phyloP scores from a whole-genome alignment of 441 rosid species.

The Erysimum cheiri region DNA sequence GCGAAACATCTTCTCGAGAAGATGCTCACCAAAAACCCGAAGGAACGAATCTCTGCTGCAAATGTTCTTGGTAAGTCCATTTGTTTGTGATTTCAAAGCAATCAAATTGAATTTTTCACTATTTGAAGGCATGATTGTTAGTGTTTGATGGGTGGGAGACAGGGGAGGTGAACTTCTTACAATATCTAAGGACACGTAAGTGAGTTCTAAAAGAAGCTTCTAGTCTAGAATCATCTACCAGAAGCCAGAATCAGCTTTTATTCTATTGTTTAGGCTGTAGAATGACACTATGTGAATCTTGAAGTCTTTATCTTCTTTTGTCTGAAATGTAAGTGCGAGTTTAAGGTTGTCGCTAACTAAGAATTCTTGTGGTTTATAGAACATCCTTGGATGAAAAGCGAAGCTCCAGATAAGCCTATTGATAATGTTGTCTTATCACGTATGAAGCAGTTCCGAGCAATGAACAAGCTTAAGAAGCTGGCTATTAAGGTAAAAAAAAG shows the following conservation, averaged over 20 bases:
- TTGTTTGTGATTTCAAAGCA: background rate
- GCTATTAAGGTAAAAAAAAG: constrained; percentile 67
- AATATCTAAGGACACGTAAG: too few relatives aligned
- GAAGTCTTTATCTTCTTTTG: background rate
- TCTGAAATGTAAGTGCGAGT: background rate
- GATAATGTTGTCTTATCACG: constrained; percentile 79
- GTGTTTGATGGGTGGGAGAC: background rate
- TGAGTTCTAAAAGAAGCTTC: too few relatives aligned
- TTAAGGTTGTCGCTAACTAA: constrained; percentile 5
- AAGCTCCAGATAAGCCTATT: constrained; percentile 79
- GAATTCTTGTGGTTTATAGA: constrained; percentile 51
- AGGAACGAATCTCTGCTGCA: constrained; percentile 71
- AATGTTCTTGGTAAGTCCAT: constrained; percentile 75
- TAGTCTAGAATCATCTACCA: too few relatives aligned
- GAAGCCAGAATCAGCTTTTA: too few relatives aligned
- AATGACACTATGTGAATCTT: too few relatives aligned
- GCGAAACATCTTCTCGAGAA: constrained; percentile 85
- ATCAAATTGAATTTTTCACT: background rate
- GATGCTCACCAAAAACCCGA: constrained; percentile 77
- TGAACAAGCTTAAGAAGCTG: constrained; percentile 84
- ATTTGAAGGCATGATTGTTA: background rate
- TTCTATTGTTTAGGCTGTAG: too few relatives aligned
- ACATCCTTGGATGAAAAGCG: constrained; percentile 82
- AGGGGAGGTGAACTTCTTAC: background rate
- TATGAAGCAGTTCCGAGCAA: constrained; percentile 88